These are phyloP conservation scores for Delitschia confertaspora DNA, from an alignment of 495 filamentous ascomycete species.

Conservation along the genomic window DNA sequence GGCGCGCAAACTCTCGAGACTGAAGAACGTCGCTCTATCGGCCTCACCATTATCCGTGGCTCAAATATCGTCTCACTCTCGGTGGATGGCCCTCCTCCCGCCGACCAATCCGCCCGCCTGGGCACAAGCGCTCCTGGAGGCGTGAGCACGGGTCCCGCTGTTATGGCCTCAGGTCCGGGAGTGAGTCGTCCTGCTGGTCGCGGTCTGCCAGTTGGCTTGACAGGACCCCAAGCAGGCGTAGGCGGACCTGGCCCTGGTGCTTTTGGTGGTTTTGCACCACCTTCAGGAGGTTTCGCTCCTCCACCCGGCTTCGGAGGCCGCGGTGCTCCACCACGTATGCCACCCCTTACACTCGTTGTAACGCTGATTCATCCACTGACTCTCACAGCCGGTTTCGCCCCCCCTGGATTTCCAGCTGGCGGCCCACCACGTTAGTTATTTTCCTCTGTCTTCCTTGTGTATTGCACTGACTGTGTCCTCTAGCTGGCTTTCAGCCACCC, in stretches of 20 bases:
- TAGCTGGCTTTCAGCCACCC: conserved; percentile 62
- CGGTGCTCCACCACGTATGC: background rate
- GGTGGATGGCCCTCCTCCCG: conserved; percentile 92
- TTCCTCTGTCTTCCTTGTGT: background rate
- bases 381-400: no score
- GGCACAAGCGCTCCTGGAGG: conserved; percentile 66
- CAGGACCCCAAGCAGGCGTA: conserved; percentile 83
- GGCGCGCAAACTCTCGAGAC: conserved; percentile 62
- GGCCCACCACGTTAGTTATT: conserved; percentile 23
- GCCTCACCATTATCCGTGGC: conserved; percentile 89
- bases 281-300: conserved; percentile 35
- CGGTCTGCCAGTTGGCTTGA: conserved; percentile 77
- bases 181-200: conserved; percentile 87
- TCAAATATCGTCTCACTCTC: conserved; percentile 88
- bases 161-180: conserved; percentile 77
- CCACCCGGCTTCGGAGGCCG: conserved; percentile 73
- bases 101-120: conserved; percentile 83
- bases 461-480: conserved; percentile 29
- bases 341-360: no score
- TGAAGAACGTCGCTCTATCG: conserved; percentile 93
- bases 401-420: conserved; percentile 40
- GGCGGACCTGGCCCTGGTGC: conserved; percentile 65
- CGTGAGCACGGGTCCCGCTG: conserved; percentile 48
- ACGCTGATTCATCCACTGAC: no score
- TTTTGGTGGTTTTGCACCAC: conserved; percentile 36